Evolutionary conservation across 768 basidiomycete genomes (phyloP).

Genomic region (Boletus vermiculosoides): DNA sequence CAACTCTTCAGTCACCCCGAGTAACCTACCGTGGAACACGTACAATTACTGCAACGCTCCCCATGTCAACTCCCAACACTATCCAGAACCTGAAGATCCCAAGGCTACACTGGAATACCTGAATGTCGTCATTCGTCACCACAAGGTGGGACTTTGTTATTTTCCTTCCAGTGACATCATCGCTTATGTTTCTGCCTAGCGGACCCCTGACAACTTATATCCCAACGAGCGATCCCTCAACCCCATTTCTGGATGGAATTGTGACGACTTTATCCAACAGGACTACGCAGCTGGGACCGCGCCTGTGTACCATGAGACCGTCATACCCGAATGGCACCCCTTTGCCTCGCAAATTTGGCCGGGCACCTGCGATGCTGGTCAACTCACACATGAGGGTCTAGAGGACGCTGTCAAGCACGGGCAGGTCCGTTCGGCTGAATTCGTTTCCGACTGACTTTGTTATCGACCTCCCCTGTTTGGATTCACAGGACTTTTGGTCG

Average conservation of each 20-base stretch:
- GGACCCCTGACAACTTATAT: slow-evolving; percentile 50
- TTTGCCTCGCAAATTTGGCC: slow-evolving; percentile 45
- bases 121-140: slow-evolving; percentile 45
- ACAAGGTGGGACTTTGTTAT: slow-evolving; percentile 37
- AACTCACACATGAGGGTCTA: slow-evolving; percentile 45
- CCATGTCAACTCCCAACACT: slow-evolving; percentile 42
- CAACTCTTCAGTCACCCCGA: slow-evolving; percentile 44
- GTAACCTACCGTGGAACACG: slow-evolving; percentile 44
- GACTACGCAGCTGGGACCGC: slow-evolving; percentile 39
- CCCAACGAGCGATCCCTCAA: slow-evolving; percentile 43
- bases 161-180: not conserved
- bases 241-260: slow-evolving; percentile 40
- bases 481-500: slow-evolving; percentile 45
- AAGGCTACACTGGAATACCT: slow-evolving; percentile 40
- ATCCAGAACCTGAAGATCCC: slow-evolving; percentile 28
- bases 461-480: not conserved
- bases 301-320: slow-evolving; percentile 40
- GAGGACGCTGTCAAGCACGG: slow-evolving; percentile 45
- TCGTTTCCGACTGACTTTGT: not conserved
- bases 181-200: slow-evolving; percentile 23
- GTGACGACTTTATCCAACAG: slow-evolving; percentile 37
- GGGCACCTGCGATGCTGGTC: slow-evolving; percentile 49
- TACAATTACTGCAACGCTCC: slow-evolving; percentile 56
- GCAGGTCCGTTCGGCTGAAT: slow-evolving; percentile 20
- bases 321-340: slow-evolving; percentile 42